A percentile compares a stretch with the other conserved stretches of the same genome.
Conservation (phyloP, 2,329 filamentous ascomycete species). For the Colletotrichum sansevieriae region DNA sequence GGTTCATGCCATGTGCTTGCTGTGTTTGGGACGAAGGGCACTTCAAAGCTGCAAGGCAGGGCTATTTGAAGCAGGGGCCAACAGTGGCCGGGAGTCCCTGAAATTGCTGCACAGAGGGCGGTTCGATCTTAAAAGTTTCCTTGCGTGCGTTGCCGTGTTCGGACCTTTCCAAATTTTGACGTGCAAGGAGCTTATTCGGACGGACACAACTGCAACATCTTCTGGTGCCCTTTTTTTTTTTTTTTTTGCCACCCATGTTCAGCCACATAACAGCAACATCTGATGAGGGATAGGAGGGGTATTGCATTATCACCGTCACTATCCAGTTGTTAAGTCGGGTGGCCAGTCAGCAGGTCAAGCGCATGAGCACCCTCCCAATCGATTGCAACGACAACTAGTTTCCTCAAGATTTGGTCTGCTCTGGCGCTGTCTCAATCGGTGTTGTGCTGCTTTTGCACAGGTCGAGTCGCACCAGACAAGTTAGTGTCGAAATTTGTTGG, state of each 20-base stretch:
- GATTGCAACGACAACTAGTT: slow-evolving; percentile 6
- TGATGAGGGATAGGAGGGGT: too few species aligned
- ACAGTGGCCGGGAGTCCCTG: slow-evolving; percentile 4
- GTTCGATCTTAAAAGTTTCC: slow-evolving; percentile 4
- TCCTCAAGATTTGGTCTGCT: background rate
- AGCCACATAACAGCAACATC: too few species aligned
- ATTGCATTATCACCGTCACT: too few species aligned
- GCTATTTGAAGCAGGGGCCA: background rate
- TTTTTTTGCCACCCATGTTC: too few species aligned
- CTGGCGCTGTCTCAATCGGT: background rate
- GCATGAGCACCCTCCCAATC: background rate
- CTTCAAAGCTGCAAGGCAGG: slow-evolving; percentile 2
- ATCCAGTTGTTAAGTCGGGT: too few species aligned
- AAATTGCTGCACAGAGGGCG: background rate
- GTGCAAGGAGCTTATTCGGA: background rate
- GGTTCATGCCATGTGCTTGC: background rate
- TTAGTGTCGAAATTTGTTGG: slow-evolving; percentile 39
- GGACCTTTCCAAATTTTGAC: background rate
- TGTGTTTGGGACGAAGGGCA: background rate
- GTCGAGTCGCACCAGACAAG: slow-evolving; percentile 4
- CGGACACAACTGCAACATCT: too few species aligned
- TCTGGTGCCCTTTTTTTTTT: too few species aligned
- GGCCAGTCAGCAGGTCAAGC: background rate
- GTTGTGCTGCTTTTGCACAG: slow-evolving; percentile 2
- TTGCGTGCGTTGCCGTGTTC: background rate